Evolutionary conservation across 768 basidiomycete species (phyloP).

Genomic region (Phylloporus rhodoxanthus): DNA sequence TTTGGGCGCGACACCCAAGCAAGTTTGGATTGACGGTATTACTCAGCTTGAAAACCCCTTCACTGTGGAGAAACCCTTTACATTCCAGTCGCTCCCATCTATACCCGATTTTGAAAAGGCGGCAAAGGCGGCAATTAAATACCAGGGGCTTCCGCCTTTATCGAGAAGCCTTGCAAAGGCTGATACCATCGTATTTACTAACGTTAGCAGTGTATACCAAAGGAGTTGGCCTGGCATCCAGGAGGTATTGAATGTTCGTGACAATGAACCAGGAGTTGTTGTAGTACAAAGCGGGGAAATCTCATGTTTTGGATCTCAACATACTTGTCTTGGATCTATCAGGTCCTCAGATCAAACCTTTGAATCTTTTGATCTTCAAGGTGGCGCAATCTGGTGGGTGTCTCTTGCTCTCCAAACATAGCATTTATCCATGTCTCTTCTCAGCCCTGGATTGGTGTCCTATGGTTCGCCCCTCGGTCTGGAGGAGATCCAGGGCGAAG

Average conservation of each 20-base stretch:
- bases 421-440: conserved; percentile 2
- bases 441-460: conserved; percentile 42
- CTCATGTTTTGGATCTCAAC: conserved; percentile 41
- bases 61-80: conserved; percentile 46
- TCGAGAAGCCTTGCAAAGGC: conserved; percentile 34
- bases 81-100: conserved; percentile 46
- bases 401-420: conserved; percentile 7
- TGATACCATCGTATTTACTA: conserved; percentile 53
- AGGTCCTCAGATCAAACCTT: conserved; percentile 17
- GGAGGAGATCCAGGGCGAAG: conserved; percentile 50
- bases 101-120: conserved; percentile 64
- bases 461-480: conserved; percentile 45
- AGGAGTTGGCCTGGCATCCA: conserved; percentile 25
- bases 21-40: conserved; percentile 85
- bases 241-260: conserved; percentile 15
- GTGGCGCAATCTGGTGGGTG: conserved; percentile 53
- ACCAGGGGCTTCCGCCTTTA: conserved; percentile 70
- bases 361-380: conserved; percentile 52
- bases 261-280: conserved; percentile 34
- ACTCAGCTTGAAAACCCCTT: conserved; percentile 51
- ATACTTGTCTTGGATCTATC: conserved; percentile 20
- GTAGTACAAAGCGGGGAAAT: conserved; percentile 51
- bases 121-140: conserved; percentile 48
- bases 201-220: conserved; percentile 50
- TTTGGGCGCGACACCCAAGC: conserved; percentile 71